phyloP scores from a whole-genome alignment of 169 alveolate genomes.

The Plasmodium yoelii region DNA sequence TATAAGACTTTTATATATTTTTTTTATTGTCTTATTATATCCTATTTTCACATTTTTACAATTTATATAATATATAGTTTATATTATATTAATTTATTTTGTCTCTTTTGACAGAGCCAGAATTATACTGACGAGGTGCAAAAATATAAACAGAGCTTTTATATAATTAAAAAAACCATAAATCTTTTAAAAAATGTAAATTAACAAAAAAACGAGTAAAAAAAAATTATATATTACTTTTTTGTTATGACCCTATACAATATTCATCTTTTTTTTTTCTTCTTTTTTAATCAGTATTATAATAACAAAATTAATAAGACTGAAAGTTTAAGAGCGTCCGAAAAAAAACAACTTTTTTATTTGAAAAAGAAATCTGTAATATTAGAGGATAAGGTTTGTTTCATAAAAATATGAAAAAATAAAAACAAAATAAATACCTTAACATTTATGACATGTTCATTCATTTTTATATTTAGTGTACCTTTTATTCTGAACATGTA shows the following conservation, averaged over 20 bases:
- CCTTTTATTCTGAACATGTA: slow-evolving; percentile 71
- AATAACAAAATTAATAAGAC: slow-evolving; percentile 31
- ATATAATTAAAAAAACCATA: slow-evolving; percentile 59
- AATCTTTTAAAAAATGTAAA: slow-evolving; percentile 64
- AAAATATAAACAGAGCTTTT: slow-evolving; percentile 67
- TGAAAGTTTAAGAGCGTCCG: slow-evolving; percentile 18
- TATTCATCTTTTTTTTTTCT: background rate
- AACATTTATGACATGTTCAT: background rate
- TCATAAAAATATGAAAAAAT: no score
- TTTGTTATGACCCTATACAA: no score
- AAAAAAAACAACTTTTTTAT: slow-evolving; percentile 27
- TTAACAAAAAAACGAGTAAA: background rate
- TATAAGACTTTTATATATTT: background rate
- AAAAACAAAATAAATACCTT: no score
- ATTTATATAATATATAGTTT: background rate
- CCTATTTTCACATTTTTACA: background rate
- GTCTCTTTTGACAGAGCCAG: background rate
- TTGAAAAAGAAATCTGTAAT: slow-evolving; percentile 35
- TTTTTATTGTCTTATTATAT: background rate
- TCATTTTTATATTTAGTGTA: slow-evolving; percentile 23
- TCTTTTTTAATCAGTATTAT: slow-evolving; percentile 32
- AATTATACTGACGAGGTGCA: slow-evolving; percentile 6
- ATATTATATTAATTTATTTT: background rate
- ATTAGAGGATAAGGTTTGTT: slow-evolving; percentile 53
- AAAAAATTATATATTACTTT: background rate